Conservation (phyloP, 768 basidiomycete genomes). For the Lactarius quietus region DNA sequence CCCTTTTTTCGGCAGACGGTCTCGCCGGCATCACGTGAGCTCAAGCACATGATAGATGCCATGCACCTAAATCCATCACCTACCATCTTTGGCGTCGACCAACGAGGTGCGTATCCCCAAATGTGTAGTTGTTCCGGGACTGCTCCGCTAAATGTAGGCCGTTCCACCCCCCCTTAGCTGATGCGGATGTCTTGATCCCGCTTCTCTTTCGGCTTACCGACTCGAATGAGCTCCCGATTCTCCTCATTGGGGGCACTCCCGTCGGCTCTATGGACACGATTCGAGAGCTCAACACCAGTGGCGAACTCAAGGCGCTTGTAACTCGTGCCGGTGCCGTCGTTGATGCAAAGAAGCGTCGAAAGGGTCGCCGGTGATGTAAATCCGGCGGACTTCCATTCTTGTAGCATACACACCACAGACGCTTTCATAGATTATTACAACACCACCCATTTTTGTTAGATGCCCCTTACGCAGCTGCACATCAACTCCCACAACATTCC, state of each 20-base stretch:
- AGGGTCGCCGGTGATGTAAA: conserved; percentile 31
- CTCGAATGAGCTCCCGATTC: conserved; percentile 53
- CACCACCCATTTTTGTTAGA: not conserved
- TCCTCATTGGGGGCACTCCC: conserved; percentile 62
- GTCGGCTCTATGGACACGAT: conserved; percentile 54
- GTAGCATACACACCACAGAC: conserved; percentile 13
- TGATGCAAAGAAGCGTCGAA: conserved; percentile 44
- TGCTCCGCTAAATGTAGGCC: not conserved
- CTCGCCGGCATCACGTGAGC: conserved; percentile 62
- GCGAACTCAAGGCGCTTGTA: conserved; percentile 50
- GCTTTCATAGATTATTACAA: not conserved
- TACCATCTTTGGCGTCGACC: conserved; percentile 67
- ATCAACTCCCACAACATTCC: not conserved
- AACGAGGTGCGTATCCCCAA: conserved; percentile 41
- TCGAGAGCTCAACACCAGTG: conserved; percentile 45
- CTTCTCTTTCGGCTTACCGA: conserved; percentile 60
- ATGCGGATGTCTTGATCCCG: conserved; percentile 58
- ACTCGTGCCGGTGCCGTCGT: conserved; percentile 55
- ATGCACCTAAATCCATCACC: conserved; percentile 61
- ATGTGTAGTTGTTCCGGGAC: not conserved
- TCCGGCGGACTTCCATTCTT: conserved; percentile 2
- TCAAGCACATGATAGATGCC: conserved; percentile 53
- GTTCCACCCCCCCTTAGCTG: conserved; percentile 40
- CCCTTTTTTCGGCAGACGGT: conserved; percentile 45
- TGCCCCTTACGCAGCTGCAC: not conserved